Base-by-base conservation (phyloP, 2,329 filamentous ascomycete genomes). In the Colletotrichum caudatum region DNA sequence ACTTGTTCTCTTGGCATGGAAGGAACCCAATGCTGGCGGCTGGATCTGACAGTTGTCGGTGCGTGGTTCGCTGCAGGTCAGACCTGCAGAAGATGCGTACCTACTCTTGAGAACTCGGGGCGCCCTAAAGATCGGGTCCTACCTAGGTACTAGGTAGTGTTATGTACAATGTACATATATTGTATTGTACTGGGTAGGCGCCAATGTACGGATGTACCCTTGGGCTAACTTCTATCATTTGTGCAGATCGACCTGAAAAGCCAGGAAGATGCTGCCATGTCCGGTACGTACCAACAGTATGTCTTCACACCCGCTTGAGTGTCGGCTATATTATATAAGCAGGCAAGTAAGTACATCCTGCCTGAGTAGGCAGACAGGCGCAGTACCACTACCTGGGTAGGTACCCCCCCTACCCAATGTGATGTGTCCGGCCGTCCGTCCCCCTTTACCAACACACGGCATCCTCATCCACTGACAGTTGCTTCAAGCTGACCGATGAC, bases 191-290 rank as follows among this genome's bases (percentile, higher is more conserved):
- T 9, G 44, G 41, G 18, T 18, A 44, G 29, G 37, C 35, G n/a
- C 9, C 59, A 12, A 37, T 64, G 50, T 66, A 50, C 56, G 56
- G 54, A 69, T 66, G 39, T 66, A 56, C 56, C 56, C 46, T 56
- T 66, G 48, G 37, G 26, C 23, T 26, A 37, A 39, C 46, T 60
- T 66, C 63, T 66, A 67, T 53, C 61, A 71, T 58, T 71, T 71
- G 68, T 71, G 68, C 58, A 71, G 68, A 67, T 71, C 67, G 39
- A 56, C 57, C 68, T 51, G 57, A 44, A 62, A 57, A 51, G 68
- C 64, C 64, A 71, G 68, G 64, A 71, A 67, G 48, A 62, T 51
- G 57, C 64, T 71, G 23, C 23, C 2, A 41, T 3, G 35, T 23
- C 14, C 33, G 57, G 51, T 63, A 67, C 64, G 69, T 71, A 64